Conservation (phyloP, 108 stramenopile genomes). For the Seminavis robusta region DNA sequence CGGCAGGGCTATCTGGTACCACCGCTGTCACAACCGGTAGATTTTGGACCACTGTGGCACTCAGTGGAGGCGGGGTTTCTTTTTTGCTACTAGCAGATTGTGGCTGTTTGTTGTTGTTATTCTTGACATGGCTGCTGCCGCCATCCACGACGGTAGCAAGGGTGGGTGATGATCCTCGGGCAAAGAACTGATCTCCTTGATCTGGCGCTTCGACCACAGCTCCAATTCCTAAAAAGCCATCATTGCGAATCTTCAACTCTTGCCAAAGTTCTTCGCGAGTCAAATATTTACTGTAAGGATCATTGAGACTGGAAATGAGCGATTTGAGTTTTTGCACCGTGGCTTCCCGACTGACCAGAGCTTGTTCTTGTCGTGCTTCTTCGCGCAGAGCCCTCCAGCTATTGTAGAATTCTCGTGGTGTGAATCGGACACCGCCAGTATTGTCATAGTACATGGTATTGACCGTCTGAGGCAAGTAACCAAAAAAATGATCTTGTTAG, state of each 20-base stretch:
- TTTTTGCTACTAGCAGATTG: not conserved
- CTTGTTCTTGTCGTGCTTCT: not conserved
- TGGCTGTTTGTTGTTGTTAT: too few relatives aligned
- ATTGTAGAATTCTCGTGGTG: constrained; percentile 51
- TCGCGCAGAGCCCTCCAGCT: constrained; percentile 42
- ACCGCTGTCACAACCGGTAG: constrained; percentile 75
- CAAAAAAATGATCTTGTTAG: too few relatives aligned
- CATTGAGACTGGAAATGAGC: constrained; percentile 56
- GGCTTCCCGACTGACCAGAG: constrained; percentile 47
- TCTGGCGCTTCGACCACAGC: constrained; percentile 54
- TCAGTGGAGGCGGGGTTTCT: not conserved
- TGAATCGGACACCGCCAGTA: constrained; percentile 63
- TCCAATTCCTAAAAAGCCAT: constrained; percentile 69
- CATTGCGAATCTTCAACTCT: constrained; percentile 35
- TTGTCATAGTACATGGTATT: constrained; percentile 81
- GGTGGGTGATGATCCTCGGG: not conserved
- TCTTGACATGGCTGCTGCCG: too few relatives aligned
- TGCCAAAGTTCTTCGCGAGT: constrained; percentile 65
- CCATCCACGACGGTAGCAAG: not conserved
- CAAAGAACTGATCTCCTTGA: not conserved
- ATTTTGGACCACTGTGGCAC: constrained; percentile 34
- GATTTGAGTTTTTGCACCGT: constrained; percentile 57
- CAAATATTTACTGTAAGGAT: constrained; percentile 76
- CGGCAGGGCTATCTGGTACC: constrained; percentile 72
- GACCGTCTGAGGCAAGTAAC: too few relatives aligned